Conservation (phyloP, 352 stramenopile genomes). For the Phytophthora pseudosyringae region DNA sequence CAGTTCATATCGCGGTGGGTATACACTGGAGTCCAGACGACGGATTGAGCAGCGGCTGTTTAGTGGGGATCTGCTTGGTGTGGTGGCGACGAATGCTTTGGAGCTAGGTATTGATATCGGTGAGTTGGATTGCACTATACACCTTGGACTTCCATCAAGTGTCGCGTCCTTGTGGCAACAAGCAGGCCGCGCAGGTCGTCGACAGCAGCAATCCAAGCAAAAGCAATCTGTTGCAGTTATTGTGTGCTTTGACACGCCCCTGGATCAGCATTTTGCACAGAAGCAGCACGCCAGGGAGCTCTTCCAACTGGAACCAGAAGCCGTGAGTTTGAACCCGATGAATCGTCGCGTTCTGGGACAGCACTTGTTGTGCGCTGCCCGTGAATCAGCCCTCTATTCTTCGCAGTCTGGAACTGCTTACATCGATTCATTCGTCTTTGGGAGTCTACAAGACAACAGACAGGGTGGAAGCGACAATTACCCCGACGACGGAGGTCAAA, state of each 20-base stretch:
- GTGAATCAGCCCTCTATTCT: slow-evolving; percentile 92
- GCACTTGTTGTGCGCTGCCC: slow-evolving; percentile 94
- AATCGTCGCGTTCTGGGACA: slow-evolving; percentile 91
- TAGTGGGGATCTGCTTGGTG: slow-evolving; percentile 92
- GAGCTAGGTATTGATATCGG: slow-evolving; percentile 98
- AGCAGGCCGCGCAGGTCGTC: slow-evolving; percentile 93
- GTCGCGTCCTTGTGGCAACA: slow-evolving; percentile 97
- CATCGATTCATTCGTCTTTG: slow-evolving; percentile 75
- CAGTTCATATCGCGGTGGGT: slow-evolving; percentile 96
- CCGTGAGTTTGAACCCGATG: slow-evolving; percentile 80
- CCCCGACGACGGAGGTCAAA: neutral
- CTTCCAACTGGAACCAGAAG: slow-evolving; percentile 76
- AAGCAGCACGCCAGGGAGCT: slow-evolving; percentile 62
- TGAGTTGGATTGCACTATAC: slow-evolving; percentile 95
- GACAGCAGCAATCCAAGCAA: slow-evolving; percentile 59
- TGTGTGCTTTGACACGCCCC: slow-evolving; percentile 94
- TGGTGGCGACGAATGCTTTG: slow-evolving; percentile 96
- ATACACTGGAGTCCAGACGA: slow-evolving; percentile 91
- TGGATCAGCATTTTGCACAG: slow-evolving; percentile 93
- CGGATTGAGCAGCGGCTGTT: slow-evolving; percentile 97
- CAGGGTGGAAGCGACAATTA: neutral
- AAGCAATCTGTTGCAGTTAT: slow-evolving; percentile 92
- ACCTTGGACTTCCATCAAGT: slow-evolving; percentile 94
- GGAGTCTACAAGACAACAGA: slow-evolving; percentile 10
- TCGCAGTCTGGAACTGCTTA: slow-evolving; percentile 56